Base-by-base conservation (phyloP, 495 filamentous ascomycete species). In the Daldinia decipiens region DNA sequence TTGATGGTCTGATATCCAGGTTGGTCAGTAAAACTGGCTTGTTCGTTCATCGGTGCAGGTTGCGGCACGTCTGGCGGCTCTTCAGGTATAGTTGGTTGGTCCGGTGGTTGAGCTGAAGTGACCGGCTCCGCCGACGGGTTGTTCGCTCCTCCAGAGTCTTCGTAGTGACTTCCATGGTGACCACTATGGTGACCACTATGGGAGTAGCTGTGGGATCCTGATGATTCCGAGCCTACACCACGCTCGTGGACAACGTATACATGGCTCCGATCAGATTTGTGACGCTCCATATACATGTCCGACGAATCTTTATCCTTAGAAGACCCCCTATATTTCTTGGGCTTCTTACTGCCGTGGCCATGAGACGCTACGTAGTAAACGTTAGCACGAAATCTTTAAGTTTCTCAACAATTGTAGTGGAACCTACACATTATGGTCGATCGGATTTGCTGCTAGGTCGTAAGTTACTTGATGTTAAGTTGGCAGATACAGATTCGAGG, bases 231-330 rank as follows among this genome's bases (percentile, higher is more conserved):
- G 15, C 15, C 26, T 19, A 4, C 29, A 9, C 31, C 53, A 11
- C 4, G 53, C 17, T 56, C 12, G 53, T 56, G 13, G 4, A 36
- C 53, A 21, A 56, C 29, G 0, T 56, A 9, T 1, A 31, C 12
- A 12, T 21, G 3, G 50, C 7, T 5, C 9, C 9, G 5, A 9
- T 56, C 8, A 15, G 7, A n/a, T 17, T 1, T 0, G 17, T 1
- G 31, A 11, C 53, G 53, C 1, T 19, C 53, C 53, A 56, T 21
- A 17, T 36, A 56, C 53, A 56, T 56, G 53, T 56, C 13, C 1
- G 24, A n/a, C 50, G 13, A 53, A 4, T 53, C 50, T 3, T 53
- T 17, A 5, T 53, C n/a, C 31, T 56, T 21, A 12, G 53, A 56
- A 32, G 29, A 36, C 32, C n/a, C 19, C 5, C 15, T 55, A 24